These are phyloP conservation scores for Solanum hybrid DNA, from an alignment of 305 asterid species.

Conservation along the genomic window DNA sequence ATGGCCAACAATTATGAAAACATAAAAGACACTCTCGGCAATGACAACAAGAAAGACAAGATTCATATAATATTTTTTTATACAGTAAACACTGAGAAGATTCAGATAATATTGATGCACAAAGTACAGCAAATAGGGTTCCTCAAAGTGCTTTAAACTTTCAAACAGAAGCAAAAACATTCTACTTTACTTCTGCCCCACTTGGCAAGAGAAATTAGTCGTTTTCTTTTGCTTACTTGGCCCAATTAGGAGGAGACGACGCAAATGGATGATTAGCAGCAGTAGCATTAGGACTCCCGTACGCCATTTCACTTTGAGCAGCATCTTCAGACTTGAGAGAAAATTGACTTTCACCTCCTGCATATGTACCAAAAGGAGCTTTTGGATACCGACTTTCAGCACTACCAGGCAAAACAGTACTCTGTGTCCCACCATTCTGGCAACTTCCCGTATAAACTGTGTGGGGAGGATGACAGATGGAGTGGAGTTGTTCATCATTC, in stretches of 20 bases:
- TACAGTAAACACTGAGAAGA: not conserved
- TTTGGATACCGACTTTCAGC: conserved; percentile 54
- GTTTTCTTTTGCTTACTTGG: conserved; percentile 49
- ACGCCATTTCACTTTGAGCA: conserved; percentile 33
- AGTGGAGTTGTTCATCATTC: conserved; percentile 51
- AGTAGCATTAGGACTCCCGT: conserved; percentile 40
- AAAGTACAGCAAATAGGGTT: not conserved
- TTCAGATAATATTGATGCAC: not conserved
- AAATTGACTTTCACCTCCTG: conserved; percentile 40
- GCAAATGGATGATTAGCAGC: conserved; percentile 53
- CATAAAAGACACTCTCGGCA: not conserved
- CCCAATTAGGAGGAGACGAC: conserved; percentile 55
- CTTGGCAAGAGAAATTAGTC: conserved; percentile 1
- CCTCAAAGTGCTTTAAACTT: not conserved
- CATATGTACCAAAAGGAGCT: conserved; percentile 36
- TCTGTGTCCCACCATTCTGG: conserved; percentile 50
- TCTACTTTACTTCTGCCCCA: not conserved
- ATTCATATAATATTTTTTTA: not conserved
- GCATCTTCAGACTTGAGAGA: conserved; percentile 48
- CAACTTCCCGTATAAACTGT: conserved; percentile 45
- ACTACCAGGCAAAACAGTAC: conserved; percentile 38
- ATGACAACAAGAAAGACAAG: not conserved
- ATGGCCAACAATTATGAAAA: not conserved
- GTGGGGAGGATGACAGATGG: conserved; percentile 42
- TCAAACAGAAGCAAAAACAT: not conserved